Evolutionary conservation across 129 eudicot species (phyloP), one percentile per base, ranked within the genome.

Genomic region (Lonicera japonica): DNA sequence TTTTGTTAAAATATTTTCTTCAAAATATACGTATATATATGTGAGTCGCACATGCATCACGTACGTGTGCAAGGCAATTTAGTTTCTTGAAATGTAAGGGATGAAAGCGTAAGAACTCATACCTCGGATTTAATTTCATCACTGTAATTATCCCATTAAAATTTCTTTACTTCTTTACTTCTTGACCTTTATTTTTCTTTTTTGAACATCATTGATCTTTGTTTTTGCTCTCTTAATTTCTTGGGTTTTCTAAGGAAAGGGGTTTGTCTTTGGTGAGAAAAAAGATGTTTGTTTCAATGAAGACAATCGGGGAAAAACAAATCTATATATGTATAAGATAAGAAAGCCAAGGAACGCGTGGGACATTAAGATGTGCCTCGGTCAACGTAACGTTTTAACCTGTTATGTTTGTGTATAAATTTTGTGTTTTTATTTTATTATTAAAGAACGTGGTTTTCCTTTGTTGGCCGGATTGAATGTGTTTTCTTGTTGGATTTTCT

Each of bases 261-360:
- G 13, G 13, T 8, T 62, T 62, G 67, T 62, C 66, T 46, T 46
- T 13, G 38, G 38, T 40, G 62, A 54, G 50, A 13, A 48, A 59
- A 8, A 22, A 63, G 14, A 25, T 63, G 58, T 64, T 64, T 64
- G 22, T 54, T 25, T 40, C 25, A 18, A 23, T 29, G 58, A 64
- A 64, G 62, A 41, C 43, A 70, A 34, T 5, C 40, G 16, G 50
- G 52, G 54, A 72, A 5, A 8, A 43, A 4, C 43, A n/a, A 15
- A 39, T 16, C 22, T 43, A 47, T 47, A 19, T 9, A 25, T 34
- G 53, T 29, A 29, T 29, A 29, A 1, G 36, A 29, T 47, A 51
- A 21, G 24, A 14, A 70, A 61, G 18, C 64, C 73, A 56, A 71
- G 70, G 57, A 48, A 63, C 56, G 79, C 78, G 72, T 78, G 78